Evolutionary conservation across 345 rosid species (phyloP).

Genomic region (Camelina sativa): DNA sequence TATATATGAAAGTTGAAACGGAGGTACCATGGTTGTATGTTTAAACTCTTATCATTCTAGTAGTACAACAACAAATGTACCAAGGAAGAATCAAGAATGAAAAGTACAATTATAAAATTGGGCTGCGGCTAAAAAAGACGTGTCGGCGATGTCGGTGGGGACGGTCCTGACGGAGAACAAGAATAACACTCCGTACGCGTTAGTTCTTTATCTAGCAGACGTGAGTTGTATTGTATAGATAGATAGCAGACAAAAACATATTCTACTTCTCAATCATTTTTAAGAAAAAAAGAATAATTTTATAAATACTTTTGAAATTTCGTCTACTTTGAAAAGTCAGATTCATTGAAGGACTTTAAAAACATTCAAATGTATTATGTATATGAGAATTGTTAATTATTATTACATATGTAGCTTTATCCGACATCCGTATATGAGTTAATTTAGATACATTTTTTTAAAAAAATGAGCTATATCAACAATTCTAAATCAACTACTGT

Average conservation of each 20-base stretch:
- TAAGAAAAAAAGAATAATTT: background rate
- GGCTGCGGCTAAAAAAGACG: background rate
- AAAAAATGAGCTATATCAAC: background rate
- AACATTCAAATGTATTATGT: background rate
- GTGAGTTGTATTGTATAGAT: constrained; percentile 23
- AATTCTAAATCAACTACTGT: background rate
- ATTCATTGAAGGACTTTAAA: background rate
- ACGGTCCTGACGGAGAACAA: constrained; percentile 6
- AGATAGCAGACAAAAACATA: constrained; percentile 5
- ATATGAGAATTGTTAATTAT: background rate
- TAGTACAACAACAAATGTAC: background rate
- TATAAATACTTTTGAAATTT: background rate
- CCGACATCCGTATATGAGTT: background rate
- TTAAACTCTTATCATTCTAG: background rate
- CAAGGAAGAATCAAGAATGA: background rate
- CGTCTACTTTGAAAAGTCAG: background rate
- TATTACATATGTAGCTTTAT: background rate
- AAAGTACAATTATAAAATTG: background rate
- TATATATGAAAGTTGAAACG: background rate
- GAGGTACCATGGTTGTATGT: background rate
- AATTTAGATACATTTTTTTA: background rate
- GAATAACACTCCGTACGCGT: constrained; percentile 33
- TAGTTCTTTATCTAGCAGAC: constrained; percentile 5
- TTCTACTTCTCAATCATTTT: constrained; percentile 16
- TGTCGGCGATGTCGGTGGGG: constrained; percentile 37